Percentiles rank a stretch among this genome's conserved stretches.
phyloP scores from a whole-genome alignment of 208 protist species.

The Crithidia acanthocephali region DNA sequence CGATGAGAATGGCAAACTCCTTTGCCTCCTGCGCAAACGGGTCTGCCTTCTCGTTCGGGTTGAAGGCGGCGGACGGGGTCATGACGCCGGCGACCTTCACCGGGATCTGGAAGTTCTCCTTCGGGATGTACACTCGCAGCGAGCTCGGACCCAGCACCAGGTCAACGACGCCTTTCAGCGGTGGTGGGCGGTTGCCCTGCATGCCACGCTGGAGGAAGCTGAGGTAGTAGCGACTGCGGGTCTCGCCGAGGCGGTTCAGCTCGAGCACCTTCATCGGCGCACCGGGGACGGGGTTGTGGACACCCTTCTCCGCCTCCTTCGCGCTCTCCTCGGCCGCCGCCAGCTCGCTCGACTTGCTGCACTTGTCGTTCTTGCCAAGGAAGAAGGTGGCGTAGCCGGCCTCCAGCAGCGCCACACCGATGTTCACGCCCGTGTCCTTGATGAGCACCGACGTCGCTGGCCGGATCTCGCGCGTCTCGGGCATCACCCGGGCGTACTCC shows the following conservation, averaged over 20 bases:
- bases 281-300: constrained; percentile 43
- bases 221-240: constrained; percentile 83
- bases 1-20: constrained; percentile 58
- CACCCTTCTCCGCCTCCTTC: constrained; percentile 43
- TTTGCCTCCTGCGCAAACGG: constrained; percentile 82
- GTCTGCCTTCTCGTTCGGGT: constrained; percentile 42
- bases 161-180: constrained; percentile 80
- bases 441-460: constrained; percentile 65
- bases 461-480: constrained; percentile 83
- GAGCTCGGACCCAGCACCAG: constrained; percentile 81
- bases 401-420: constrained; percentile 78
- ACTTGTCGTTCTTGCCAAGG: constrained; percentile 78
- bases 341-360: constrained; percentile 60
- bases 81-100: constrained; percentile 87
- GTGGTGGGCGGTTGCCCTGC: constrained; percentile 78
- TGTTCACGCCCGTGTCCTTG: constrained; percentile 65
- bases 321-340: constrained; percentile 69
- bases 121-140: constrained; percentile 87
- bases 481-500: constrained; percentile 83
- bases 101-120: constrained; percentile 89
- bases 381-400: constrained; percentile 82
- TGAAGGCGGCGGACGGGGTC: constrained; percentile 62
- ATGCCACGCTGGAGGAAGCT: constrained; percentile 91
- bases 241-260: constrained; percentile 82
- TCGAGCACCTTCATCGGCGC: constrained; percentile 74